phyloP scores from a whole-genome alignment of 2,329 filamentous ascomycete genomes.

The Talaromyces sp. region DNA sequence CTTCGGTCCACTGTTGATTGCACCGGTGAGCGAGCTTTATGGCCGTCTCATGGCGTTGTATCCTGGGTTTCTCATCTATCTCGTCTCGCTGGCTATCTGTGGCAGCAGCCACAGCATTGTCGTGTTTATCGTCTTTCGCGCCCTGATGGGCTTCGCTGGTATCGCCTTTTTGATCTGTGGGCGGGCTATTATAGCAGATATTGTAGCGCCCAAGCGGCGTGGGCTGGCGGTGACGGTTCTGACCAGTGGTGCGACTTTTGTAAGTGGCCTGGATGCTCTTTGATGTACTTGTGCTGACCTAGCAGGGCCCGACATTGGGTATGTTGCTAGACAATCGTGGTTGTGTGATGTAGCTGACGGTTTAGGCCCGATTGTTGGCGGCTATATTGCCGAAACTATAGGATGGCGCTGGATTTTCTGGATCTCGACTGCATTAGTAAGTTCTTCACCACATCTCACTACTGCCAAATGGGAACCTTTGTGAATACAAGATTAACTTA shows the following conservation, averaged over 20 bases:
- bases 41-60: slow-evolving; percentile 26
- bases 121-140: slow-evolving; percentile 9
- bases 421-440: slow-evolving; percentile 55
- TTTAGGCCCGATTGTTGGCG: slow-evolving; percentile 60
- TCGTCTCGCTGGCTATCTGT: slow-evolving; percentile 15
- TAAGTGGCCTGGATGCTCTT: neutral
- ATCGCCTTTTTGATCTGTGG: neutral
- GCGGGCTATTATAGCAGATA: neutral
- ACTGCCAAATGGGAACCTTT: neutral
- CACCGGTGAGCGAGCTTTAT: slow-evolving; percentile 30
- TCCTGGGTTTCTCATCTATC: neutral
- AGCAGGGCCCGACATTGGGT: slow-evolving; percentile 1
- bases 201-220: neutral
- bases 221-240: slow-evolving; percentile 1
- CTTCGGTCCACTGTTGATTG: slow-evolving; percentile 52
- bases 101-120: slow-evolving; percentile 5
- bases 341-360: slow-evolving; percentile 47
- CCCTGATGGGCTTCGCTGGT: neutral
- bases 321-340: slow-evolving; percentile 44
- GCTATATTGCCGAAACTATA: slow-evolving; percentile 57
- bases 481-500: neutral
- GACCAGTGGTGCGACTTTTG: neutral
- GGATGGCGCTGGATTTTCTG: slow-evolving; percentile 73
- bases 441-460: slow-evolving; percentile 52
- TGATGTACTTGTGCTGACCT: slow-evolving; percentile 48